These are phyloP conservation scores for Neonectria ditissima DNA, from an alignment of 2,329 filamentous ascomycete species.

Conservation along the genomic window DNA sequence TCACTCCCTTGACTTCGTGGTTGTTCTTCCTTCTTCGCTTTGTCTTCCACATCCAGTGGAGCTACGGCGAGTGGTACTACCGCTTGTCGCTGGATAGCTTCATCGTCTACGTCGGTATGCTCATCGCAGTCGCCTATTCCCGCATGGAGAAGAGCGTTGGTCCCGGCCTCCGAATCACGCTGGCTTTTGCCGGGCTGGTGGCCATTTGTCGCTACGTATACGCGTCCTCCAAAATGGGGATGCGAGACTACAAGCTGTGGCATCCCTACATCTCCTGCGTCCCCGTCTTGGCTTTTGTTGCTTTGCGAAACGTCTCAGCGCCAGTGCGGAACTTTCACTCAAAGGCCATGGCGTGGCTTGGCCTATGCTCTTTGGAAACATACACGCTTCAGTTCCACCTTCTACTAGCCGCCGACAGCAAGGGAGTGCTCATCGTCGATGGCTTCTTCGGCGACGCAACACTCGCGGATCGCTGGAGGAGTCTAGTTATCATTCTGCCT, in stretches of 20 bases:
- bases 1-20: constrained; percentile 36
- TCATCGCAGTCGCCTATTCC: constrained; percentile 49
- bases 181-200: constrained; percentile 49
- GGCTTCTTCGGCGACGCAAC: constrained; percentile 35
- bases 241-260: constrained; percentile 59
- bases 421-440: constrained; percentile 52
- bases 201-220: neutral
- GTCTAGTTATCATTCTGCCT: constrained; percentile 39
- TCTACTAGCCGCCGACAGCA: constrained; percentile 69
- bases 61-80: constrained; percentile 61
- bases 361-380: constrained; percentile 67
- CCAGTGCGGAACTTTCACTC: constrained; percentile 44
- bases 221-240: neutral
- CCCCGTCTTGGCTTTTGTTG: constrained; percentile 64
- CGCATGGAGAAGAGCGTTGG: constrained; percentile 32
- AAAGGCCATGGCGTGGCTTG: constrained; percentile 63
- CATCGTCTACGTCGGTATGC: constrained; percentile 68
- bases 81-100: constrained; percentile 65
- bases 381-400: constrained; percentile 72
- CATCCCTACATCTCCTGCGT: constrained; percentile 67
- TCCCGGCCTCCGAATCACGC: constrained; percentile 35
- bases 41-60: constrained; percentile 61
- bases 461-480: constrained; percentile 41
- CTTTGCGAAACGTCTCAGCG: constrained; percentile 60
- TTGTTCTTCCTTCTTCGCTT: constrained; percentile 47